Evolutionary conservation across 495 filamentous ascomycete species (phyloP), one percentile per base, ranked within the genome.

Genomic region (Aspergillus campestris): DNA sequence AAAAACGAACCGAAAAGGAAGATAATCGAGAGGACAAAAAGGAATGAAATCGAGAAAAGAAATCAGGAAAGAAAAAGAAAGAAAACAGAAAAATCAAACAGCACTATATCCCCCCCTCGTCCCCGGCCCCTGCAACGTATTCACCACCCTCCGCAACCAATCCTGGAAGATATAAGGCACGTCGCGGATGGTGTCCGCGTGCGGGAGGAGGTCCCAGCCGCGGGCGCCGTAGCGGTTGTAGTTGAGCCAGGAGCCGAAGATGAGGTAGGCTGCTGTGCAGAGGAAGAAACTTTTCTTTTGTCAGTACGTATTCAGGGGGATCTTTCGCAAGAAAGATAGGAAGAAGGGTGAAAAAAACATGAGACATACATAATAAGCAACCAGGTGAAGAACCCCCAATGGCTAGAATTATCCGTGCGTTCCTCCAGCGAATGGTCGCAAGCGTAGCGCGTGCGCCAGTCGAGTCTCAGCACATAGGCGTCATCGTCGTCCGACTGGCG

Each of bases 321-420:
- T 24, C 18, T 24, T 24, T 24, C 18, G 18, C 18, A 24, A 24
- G 18, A 4, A 33, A 14, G 35, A 42, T 2, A 35, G 31, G 27
- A n/a, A 39, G 34, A 31, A 40, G 18, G 29, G 31, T 32, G 12
- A 32, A 28, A 10, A 31, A 30, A 44, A 7, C 18, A 46, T 2
- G 34, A 49, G n/a, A 79, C 87, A 74, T 69, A 94, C 91, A 98
- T 83, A 52, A 98, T 84, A 50, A 97, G 81, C 50, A 97, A 72
- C 92, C 92, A 98, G 8, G 92, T 95, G 60, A 98, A 96, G 67
- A 95, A 91, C 0, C 94, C 92, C 94, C 91, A 97, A 40, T 65
- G 61, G 31, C 52, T 58, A 4, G 54, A 38, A 4, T 53, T 57
- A 9, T 60, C 62, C n/a, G 69, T 70, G n/a, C 71, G 72, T 6